Conservation (phyloP, 257 asterid species). For the Plectranthus barbatus region DNA sequence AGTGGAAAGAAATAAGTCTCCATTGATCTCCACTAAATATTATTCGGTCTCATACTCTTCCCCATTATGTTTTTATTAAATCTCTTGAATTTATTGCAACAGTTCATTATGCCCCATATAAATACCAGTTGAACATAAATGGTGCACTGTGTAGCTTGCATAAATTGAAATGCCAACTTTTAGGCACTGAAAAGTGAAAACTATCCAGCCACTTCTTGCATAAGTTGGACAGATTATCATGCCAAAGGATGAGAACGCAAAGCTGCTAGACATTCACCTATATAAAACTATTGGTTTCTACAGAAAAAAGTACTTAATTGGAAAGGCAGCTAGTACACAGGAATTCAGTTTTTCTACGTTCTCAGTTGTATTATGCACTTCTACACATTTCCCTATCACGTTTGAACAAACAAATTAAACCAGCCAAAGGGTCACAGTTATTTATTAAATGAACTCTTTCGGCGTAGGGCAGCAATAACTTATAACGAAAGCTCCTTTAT, state of each 20-base stretch:
- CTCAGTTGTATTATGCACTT: neutral
- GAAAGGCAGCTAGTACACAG: neutral
- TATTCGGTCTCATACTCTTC: neutral
- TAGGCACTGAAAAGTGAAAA: neutral
- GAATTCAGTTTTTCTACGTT: neutral
- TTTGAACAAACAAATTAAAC: neutral
- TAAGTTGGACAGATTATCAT: conserved; percentile 5
- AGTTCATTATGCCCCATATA: neutral
- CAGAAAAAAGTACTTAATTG: neutral
- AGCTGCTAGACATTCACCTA: neutral
- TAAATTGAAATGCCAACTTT: neutral
- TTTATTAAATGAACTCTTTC: neutral
- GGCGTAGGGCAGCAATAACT: neutral
- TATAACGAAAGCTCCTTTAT: neutral
- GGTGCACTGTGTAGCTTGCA: neutral
- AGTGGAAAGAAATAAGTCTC: neutral
- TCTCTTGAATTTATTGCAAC: neutral
- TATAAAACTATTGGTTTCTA: neutral
- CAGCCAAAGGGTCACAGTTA: neutral
- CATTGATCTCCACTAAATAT: neutral
- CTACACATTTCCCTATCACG: neutral
- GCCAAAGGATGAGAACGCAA: neutral
- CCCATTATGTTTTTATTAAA: neutral
- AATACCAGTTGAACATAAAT: neutral
- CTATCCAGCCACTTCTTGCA: neutral